A percentile compares a stretch with the other conserved stretches of the same genome.
phyloP scores from a whole-genome alignment of 1,139 yeast species.

The Scheffersomyces cryptocercus region DNA sequence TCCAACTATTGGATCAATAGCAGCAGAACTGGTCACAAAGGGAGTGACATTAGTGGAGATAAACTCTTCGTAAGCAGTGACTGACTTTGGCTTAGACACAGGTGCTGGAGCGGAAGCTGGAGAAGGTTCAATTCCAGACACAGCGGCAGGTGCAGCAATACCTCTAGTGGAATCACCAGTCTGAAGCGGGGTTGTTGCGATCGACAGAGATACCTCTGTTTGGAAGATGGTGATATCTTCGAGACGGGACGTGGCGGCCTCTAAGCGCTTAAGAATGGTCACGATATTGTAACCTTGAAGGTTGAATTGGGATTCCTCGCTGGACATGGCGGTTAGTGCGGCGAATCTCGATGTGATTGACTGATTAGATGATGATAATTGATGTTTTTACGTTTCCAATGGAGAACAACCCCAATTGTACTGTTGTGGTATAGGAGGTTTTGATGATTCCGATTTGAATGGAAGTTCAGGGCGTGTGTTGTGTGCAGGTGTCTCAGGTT shows the following conservation, averaged over 20 bases:
- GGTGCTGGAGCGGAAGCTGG: conserved; percentile 14
- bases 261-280: conserved; percentile 79
- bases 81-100: conserved; percentile 38
- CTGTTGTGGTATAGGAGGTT: too few species aligned
- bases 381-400: too few species aligned
- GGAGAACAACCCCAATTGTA: too few species aligned
- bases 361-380: too few species aligned
- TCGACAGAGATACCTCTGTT: conserved; percentile 43
- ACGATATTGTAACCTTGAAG: conserved; percentile 81
- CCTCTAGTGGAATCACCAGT: conserved; percentile 17
- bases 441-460: too few species aligned
- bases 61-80: conserved; percentile 56
- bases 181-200: conserved; percentile 3
- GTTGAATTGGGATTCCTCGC: conserved; percentile 58
- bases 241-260: conserved; percentile 89
- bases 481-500: too few species aligned
- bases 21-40: conserved; percentile 55
- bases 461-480: too few species aligned
- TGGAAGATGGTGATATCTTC: conserved; percentile 87
- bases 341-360: neutral
- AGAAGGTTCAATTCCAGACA: conserved; percentile 4
- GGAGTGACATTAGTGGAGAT: conserved; percentile 58
- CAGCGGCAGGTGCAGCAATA: conserved; percentile 1
- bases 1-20: conserved; percentile 63
- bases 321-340: conserved; percentile 11